Conservation (phyloP, 2,329 filamentous ascomycete genomes). For the Aureobasidium mangrovei region DNA sequence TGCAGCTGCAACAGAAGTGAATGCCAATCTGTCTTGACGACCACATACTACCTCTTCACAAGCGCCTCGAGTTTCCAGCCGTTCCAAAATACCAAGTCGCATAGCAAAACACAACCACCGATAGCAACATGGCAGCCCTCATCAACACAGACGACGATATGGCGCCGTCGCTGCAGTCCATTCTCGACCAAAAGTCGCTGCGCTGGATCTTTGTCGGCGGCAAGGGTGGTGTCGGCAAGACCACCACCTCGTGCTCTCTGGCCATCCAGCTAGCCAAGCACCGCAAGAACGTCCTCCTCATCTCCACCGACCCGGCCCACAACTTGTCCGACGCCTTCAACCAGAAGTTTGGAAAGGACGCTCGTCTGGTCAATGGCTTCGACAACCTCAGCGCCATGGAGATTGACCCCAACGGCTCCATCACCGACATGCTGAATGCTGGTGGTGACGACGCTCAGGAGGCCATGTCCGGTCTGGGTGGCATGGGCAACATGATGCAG, state of each 20-base stretch:
- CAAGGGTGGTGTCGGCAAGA: slow-evolving; percentile 97
- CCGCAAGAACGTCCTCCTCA: slow-evolving; percentile 90
- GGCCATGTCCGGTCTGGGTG: slow-evolving; percentile 57
- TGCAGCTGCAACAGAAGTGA: no score
- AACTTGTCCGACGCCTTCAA: slow-evolving; percentile 97
- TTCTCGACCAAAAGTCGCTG: slow-evolving; percentile 88
- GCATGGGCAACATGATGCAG: slow-evolving; percentile 94
- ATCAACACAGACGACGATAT: slow-evolving; percentile 59
- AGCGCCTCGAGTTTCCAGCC: no score
- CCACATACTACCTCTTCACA: no score
- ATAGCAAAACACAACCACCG: neutral
- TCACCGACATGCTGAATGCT: slow-evolving; percentile 83
- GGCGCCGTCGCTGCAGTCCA: slow-evolving; percentile 86
- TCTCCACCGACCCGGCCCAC: slow-evolving; percentile 96
- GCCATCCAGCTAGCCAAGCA: slow-evolving; percentile 95
- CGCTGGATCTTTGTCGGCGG: slow-evolving; percentile 99
- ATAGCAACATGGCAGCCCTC: slow-evolving; percentile 14
- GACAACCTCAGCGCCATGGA: slow-evolving; percentile 96
- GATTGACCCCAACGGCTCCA: slow-evolving; percentile 95
- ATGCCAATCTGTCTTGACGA: no score
- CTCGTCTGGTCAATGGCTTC: slow-evolving; percentile 83
- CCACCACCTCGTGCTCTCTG: slow-evolving; percentile 96
- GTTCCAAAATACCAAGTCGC: neutral
- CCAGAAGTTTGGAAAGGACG: slow-evolving; percentile 99
- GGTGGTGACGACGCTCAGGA: slow-evolving; percentile 64